Percentiles rank a stretch among this genome's conserved stretches.
Evolutionary conservation across 345 rosid species (phyloP).

Genomic region (Sisymbrium altissimum): DNA sequence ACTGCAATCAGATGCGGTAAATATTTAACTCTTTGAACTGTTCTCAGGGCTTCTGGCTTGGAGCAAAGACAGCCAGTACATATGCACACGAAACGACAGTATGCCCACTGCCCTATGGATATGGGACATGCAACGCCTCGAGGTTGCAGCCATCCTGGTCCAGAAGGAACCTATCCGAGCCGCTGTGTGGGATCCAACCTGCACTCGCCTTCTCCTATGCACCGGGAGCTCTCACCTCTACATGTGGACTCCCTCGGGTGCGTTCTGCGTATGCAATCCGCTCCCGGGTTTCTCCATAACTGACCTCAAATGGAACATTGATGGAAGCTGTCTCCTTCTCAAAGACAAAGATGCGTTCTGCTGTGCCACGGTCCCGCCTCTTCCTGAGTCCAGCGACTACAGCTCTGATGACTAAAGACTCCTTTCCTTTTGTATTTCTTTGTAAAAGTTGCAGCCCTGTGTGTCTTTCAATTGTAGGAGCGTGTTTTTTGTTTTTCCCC

Average conservation of each 20-base stretch:
- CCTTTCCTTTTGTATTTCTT: slow-evolving; percentile 6
- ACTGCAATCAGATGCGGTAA: neutral
- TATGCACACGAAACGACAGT: slow-evolving; percentile 84
- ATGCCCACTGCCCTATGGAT: slow-evolving; percentile 93
- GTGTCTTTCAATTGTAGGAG: slow-evolving; percentile 1
- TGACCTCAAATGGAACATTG: slow-evolving; percentile 88
- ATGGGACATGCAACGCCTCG: slow-evolving; percentile 82
- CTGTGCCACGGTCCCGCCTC: slow-evolving; percentile 70
- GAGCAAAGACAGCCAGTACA: slow-evolving; percentile 87
- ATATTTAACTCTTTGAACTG: neutral
- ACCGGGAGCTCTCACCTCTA: slow-evolving; percentile 89
- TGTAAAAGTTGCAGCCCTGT: slow-evolving; percentile 17
- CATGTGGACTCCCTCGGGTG: slow-evolving; percentile 95
- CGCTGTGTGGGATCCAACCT: slow-evolving; percentile 85
- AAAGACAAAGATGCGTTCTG: slow-evolving; percentile 90
- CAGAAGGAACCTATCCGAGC: slow-evolving; percentile 91
- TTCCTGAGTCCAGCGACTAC: slow-evolving; percentile 80
- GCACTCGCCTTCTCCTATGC: slow-evolving; percentile 78
- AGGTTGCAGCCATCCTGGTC: slow-evolving; percentile 83
- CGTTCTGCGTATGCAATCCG: slow-evolving; percentile 79
- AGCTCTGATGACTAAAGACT: slow-evolving; percentile 72
- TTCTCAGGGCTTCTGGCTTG: slow-evolving; percentile 81
- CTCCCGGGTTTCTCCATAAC: slow-evolving; percentile 60
- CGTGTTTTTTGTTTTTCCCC: neutral
- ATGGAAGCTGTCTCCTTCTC: slow-evolving; percentile 89